A percentile compares a stretch with the other conserved stretches of the same genome.
phyloP scores from a whole-genome alignment of 345 rosid genomes.

The Pelargonium nanum region DNA sequence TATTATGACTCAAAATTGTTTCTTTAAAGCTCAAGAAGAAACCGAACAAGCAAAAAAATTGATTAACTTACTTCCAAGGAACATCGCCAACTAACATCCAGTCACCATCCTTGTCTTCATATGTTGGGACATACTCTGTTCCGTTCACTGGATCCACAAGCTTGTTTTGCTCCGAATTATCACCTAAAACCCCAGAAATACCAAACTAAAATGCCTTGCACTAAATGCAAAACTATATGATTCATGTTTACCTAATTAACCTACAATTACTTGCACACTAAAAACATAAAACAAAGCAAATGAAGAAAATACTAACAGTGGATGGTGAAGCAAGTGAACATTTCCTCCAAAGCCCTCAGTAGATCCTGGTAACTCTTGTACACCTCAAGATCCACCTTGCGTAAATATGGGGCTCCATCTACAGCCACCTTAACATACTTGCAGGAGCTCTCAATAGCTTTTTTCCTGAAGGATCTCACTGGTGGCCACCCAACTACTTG shows the following conservation, averaged over 20 bases:
- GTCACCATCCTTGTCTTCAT: slow-evolving; percentile 18
- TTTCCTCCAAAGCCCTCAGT: slow-evolving; percentile 9
- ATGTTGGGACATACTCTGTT: slow-evolving; percentile 16
- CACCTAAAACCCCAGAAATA: neutral
- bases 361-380: slow-evolving; percentile 15
- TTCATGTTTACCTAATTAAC: neutral
- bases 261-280: no score
- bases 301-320: neutral
- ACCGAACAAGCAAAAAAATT: neutral
- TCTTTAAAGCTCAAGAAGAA: neutral
- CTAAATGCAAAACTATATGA: neutral
- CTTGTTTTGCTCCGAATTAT: slow-evolving; percentile 1
- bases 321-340: slow-evolving; percentile 18
- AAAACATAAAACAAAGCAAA: no score
- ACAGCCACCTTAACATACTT: slow-evolving; percentile 22
- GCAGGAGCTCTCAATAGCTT: slow-evolving; percentile 6
- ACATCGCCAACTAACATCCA: slow-evolving; percentile 23
- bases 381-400: slow-evolving; percentile 21
- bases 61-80: slow-evolving; percentile 21
- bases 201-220: neutral
- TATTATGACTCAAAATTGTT: neutral
- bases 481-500: slow-evolving; percentile 23
- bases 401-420: slow-evolving; percentile 17
- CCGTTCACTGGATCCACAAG: slow-evolving; percentile 3
- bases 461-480: slow-evolving; percentile 16